Conservation (phyloP, 495 filamentous ascomycete genomes). For the Aspergillus haitiensis region DNA sequence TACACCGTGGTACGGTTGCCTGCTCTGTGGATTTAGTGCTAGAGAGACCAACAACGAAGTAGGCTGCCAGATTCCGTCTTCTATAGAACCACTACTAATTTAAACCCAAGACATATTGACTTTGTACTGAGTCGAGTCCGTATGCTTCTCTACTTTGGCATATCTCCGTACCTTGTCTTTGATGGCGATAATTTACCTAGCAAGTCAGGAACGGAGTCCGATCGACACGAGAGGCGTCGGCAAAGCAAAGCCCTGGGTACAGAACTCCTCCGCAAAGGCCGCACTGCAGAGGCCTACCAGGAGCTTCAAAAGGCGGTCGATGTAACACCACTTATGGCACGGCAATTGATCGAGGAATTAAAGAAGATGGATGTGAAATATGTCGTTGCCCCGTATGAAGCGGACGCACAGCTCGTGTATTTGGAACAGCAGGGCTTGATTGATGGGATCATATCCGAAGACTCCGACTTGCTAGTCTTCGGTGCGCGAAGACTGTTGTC, state of each 20-base stretch:
- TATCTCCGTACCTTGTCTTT: slow-evolving; percentile 90
- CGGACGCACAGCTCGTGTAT: slow-evolving; percentile 93
- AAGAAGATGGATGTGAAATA: slow-evolving; percentile 78
- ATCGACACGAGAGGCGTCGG: slow-evolving; percentile 66
- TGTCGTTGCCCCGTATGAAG: slow-evolving; percentile 95
- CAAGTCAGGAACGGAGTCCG: slow-evolving; percentile 87
- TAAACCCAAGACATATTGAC: slow-evolving; percentile 71
- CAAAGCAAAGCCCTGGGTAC: slow-evolving; percentile 72
- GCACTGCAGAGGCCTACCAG: slow-evolving; percentile 73
- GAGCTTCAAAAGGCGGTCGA: slow-evolving; percentile 96
- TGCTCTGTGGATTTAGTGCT: slow-evolving; percentile 91
- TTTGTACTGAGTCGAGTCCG: slow-evolving; percentile 86
- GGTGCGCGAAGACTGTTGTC: slow-evolving; percentile 87
- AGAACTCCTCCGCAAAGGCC: slow-evolving; percentile 77
- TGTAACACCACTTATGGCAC: slow-evolving; percentile 93
- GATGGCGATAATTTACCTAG: slow-evolving; percentile 95
- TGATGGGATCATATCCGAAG: slow-evolving; percentile 87
- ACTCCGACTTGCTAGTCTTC: slow-evolving; percentile 95
- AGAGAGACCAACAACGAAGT: slow-evolving; percentile 86
- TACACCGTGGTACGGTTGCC: slow-evolving; percentile 87
- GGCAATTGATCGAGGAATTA: slow-evolving; percentile 86
- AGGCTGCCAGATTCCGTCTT: slow-evolving; percentile 9
- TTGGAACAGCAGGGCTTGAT: slow-evolving; percentile 82
- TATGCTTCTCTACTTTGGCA: slow-evolving; percentile 90
- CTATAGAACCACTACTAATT: slow-evolving; percentile 4